These are phyloP conservation scores for Ascocoryne sarcoides DNA, from an alignment of 2,329 filamentous ascomycete species.

Conservation along the genomic window DNA sequence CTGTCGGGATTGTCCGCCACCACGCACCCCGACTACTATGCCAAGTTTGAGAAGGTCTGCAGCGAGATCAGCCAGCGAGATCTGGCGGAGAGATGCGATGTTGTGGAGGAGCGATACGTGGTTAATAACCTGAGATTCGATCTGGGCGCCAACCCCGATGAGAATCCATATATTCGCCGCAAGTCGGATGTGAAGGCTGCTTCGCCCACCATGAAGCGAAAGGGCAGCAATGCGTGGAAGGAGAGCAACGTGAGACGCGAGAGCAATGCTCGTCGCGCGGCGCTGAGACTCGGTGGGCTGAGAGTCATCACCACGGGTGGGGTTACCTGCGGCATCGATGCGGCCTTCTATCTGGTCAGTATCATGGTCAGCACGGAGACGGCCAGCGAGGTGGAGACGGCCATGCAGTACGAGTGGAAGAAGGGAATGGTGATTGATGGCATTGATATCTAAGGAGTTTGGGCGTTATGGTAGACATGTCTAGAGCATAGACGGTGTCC, in stretches of 20 bases:
- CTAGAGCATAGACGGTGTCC: not conserved
- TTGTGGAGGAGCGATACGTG: constrained; percentile 77
- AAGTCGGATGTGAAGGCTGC: constrained; percentile 52
- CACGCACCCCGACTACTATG: constrained; percentile 72
- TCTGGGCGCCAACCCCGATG: constrained; percentile 59
- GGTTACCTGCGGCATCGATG: constrained; percentile 72
- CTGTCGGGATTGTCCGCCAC: constrained; percentile 73
- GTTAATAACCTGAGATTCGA: constrained; percentile 90
- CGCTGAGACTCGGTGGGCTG: constrained; percentile 47
- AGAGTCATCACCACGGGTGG: constrained; percentile 75
- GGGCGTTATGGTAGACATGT: not conserved
- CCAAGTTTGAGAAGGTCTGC: constrained; percentile 73
- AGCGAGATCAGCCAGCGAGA: constrained; percentile 63
- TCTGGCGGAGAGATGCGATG: constrained; percentile 68
- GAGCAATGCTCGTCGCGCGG: constrained; percentile 69
- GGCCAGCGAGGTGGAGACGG: constrained; percentile 64
- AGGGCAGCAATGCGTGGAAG: constrained; percentile 78
- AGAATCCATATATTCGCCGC: constrained; percentile 75
- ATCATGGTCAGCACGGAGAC: constrained; percentile 71
- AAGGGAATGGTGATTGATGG: constrained; percentile 80
- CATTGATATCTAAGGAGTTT: constrained; percentile 56
- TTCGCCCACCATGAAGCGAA: constrained; percentile 57
- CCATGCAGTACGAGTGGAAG: constrained; percentile 76
- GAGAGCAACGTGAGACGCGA: constrained; percentile 66
- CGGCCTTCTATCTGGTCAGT: constrained; percentile 74